phyloP scores from a whole-genome alignment of 2,329 filamentous ascomycete species.

The Sporothrix brunneoviolacea region DNA sequence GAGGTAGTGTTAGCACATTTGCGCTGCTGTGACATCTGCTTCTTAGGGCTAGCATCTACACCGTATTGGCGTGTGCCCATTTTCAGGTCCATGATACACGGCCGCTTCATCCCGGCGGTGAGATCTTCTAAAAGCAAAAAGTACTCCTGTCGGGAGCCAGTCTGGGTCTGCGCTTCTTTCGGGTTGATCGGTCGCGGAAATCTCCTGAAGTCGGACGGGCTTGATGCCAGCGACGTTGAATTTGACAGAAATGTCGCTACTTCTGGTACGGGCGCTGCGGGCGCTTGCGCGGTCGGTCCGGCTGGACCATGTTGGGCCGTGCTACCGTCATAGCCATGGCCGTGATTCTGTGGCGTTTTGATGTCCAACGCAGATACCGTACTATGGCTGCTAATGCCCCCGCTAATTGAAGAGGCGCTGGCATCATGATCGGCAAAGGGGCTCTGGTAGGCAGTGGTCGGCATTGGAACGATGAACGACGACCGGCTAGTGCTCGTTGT shows the following conservation, averaged over 20 bases:
- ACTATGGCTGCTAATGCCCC: conserved; percentile 11
- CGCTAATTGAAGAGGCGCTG: neutral
- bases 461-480: conserved; percentile 10
- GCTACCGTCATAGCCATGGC: neutral
- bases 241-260: conserved; percentile 1
- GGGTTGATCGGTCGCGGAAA: conserved; percentile 63
- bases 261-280: conserved; percentile 10
- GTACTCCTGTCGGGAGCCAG: conserved; percentile 69
- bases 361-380: conserved; percentile 17
- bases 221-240: conserved; percentile 28
- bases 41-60: conserved; percentile 84
- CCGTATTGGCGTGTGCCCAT: conserved; percentile 98
- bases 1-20: conserved; percentile 94
- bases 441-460: neutral
- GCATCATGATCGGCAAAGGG: neutral
- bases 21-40: conserved; percentile 83
- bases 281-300: neutral
- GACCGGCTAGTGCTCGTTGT: conserved; percentile 14
- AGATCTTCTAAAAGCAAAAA: conserved; percentile 92
- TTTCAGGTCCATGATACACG: conserved; percentile 95
- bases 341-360: conserved; percentile 4
- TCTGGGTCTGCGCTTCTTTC: conserved; percentile 64
- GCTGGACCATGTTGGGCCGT: too few relatives aligned
- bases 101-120: conserved; percentile 91
- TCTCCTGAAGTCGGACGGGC: conserved; percentile 33